phyloP scores from a whole-genome alignment of 2,329 filamentous ascomycete genomes.

The Aspergillus proliferans region DNA sequence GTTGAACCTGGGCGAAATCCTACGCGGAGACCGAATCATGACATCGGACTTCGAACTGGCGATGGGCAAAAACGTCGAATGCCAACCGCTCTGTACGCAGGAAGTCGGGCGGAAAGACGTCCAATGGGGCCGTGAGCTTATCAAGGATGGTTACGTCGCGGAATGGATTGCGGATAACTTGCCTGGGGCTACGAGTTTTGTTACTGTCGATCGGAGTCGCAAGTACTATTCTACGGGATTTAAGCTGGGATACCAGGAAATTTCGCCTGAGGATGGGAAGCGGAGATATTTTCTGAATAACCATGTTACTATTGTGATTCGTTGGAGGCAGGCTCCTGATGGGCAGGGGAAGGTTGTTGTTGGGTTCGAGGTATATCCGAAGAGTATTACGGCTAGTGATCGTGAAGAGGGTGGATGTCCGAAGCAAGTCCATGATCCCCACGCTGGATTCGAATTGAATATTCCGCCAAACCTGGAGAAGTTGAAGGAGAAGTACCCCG shows the following conservation, averaged over 20 bases:
- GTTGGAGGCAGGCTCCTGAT: slow-evolving; percentile 64
- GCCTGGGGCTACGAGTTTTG: slow-evolving; percentile 80
- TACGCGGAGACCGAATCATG: slow-evolving; percentile 79
- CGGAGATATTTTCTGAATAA: slow-evolving; percentile 74
- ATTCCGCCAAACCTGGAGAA: slow-evolving; percentile 59
- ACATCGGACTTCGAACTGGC: slow-evolving; percentile 75
- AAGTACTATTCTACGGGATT: slow-evolving; percentile 90
- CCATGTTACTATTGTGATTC: slow-evolving; percentile 77
- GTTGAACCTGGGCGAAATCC: slow-evolving; percentile 78
- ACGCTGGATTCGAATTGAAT: slow-evolving; percentile 62
- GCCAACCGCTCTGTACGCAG: slow-evolving; percentile 64
- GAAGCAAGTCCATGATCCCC: slow-evolving; percentile 56
- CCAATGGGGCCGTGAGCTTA: slow-evolving; percentile 62
- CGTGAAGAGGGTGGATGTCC: slow-evolving; percentile 63
- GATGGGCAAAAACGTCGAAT: slow-evolving; percentile 70
- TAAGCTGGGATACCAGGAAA: slow-evolving; percentile 74
- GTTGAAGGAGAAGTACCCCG: slow-evolving; percentile 49
- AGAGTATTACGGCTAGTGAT: slow-evolving; percentile 64
- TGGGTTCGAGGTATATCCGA: slow-evolving; percentile 84
- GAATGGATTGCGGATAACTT: slow-evolving; percentile 94
- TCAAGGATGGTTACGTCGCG: slow-evolving; percentile 73
- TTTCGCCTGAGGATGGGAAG: slow-evolving; percentile 52
- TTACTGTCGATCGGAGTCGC: slow-evolving; percentile 73
- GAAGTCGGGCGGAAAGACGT: slow-evolving; percentile 61
- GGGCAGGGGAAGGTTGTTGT: slow-evolving; percentile 70